phyloP scores from a whole-genome alignment of 1,284 basidiomycete species.

The Irpex sp. region DNA sequence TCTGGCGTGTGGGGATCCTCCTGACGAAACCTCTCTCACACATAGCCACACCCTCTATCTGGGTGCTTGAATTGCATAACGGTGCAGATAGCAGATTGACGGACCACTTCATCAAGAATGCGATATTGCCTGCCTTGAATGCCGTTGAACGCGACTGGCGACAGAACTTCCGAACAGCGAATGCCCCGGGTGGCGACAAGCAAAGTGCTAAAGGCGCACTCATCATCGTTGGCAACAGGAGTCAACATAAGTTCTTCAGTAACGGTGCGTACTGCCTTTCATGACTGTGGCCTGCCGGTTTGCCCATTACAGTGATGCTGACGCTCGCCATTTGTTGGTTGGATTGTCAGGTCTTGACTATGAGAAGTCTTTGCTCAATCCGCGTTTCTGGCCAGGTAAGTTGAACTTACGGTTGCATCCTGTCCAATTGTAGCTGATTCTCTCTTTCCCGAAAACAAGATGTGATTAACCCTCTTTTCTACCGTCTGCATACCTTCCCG shows the following conservation, averaged over 20 bases:
- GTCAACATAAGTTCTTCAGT: slow-evolving; percentile 86
- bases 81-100: slow-evolving; percentile 75
- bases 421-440: no score
- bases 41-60: slow-evolving; percentile 56
- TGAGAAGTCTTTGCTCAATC: slow-evolving; percentile 55
- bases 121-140: slow-evolving; percentile 71
- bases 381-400: slow-evolving; percentile 65
- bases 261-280: slow-evolving; percentile 51
- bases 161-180: slow-evolving; percentile 42
- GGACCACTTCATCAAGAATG: slow-evolving; percentile 54
- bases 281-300: slow-evolving; percentile 5
- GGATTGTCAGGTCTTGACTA: slow-evolving; percentile 64
- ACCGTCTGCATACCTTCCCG: slow-evolving; percentile 58
- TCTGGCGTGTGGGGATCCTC: background rate
- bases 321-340: background rate
- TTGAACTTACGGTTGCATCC: slow-evolving; percentile 9
- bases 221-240: slow-evolving; percentile 70
- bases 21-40: background rate
- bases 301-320: background rate
- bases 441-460: slow-evolving; percentile 17
- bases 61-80: slow-evolving; percentile 78
- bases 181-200: slow-evolving; percentile 33
- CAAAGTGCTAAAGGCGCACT: slow-evolving; percentile 55
- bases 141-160: slow-evolving; percentile 80
- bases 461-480: slow-evolving; percentile 31